Evolutionary conservation across 2,329 filamentous ascomycete species (phyloP).

Genomic region (Arthrobotrys conoides): DNA sequence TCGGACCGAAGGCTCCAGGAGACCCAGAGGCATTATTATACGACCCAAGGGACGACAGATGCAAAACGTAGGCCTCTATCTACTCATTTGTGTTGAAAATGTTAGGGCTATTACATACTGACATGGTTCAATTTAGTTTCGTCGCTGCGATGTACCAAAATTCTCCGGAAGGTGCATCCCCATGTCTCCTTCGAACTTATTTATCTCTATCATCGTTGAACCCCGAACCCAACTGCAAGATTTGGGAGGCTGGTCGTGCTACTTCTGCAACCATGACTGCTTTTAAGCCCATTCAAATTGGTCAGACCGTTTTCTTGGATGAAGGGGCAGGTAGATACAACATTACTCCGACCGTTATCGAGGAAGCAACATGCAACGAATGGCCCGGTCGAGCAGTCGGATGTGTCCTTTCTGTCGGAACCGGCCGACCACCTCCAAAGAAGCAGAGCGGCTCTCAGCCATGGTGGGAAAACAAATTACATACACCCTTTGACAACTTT

Average conservation of each 20-base stretch:
- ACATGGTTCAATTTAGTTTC: conserved; percentile 43
- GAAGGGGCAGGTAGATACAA: conserved; percentile 94
- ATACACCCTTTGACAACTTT: conserved; percentile 79
- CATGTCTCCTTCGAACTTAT: conserved; percentile 89
- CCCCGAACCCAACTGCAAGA: conserved; percentile 87
- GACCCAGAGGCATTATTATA: conserved; percentile 55
- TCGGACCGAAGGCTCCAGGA: conserved; percentile 26
- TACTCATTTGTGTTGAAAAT: neutral
- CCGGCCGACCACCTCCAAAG: conserved; percentile 78
- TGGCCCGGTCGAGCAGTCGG: conserved; percentile 87
- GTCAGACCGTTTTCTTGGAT: conserved; percentile 93
- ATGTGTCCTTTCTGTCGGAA: conserved; percentile 93
- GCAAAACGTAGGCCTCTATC: conserved; percentile 49
- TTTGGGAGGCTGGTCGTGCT: conserved; percentile 97
- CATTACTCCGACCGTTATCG: conserved; percentile 84
- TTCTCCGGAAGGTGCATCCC: conserved; percentile 76
- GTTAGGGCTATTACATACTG: neutral
- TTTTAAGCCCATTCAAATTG: conserved; percentile 95
- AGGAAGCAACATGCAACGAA: conserved; percentile 92
- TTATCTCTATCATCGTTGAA: conserved; percentile 74
- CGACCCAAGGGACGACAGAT: conserved; percentile 57
- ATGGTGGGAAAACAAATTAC: conserved; percentile 89
- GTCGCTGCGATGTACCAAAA: conserved; percentile 93
- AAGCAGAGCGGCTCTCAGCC: conserved; percentile 78
- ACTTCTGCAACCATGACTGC: conserved; percentile 91